Evolutionary conservation across 2,329 filamentous ascomycete genomes (phyloP).

Genomic region (Beauveria bassiana): DNA sequence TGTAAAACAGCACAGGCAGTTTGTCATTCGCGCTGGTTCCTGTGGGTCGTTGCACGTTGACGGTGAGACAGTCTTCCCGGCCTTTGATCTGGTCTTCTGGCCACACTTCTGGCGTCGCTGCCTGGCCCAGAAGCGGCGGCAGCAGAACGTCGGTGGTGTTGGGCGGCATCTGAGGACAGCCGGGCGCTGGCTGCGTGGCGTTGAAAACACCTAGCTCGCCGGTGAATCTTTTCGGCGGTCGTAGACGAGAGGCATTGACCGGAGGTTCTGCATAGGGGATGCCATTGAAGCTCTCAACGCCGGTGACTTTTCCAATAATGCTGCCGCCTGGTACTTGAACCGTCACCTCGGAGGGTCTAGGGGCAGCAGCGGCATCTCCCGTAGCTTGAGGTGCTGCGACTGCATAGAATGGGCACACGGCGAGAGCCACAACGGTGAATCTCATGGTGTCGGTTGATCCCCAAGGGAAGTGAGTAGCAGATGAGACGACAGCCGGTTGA

Average conservation of each 20-base stretch:
- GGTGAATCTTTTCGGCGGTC: constrained; percentile 44
- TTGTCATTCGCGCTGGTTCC: constrained; percentile 34
- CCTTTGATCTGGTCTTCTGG: constrained; percentile 21
- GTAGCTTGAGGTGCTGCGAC: too few species aligned
- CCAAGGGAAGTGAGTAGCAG: too few species aligned
- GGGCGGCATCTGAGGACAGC: constrained; percentile 50
- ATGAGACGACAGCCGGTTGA: too few species aligned
- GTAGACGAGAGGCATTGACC: constrained; percentile 42
- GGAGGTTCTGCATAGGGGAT: constrained; percentile 59
- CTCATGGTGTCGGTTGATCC: too few species aligned
- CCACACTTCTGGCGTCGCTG: background rate
- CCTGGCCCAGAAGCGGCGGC: background rate
- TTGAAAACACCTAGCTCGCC: constrained; percentile 26
- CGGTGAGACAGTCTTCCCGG: constrained; percentile 44
- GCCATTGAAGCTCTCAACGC: constrained; percentile 39
- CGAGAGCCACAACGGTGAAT: too few species aligned
- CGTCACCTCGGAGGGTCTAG: background rate
- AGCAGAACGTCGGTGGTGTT: background rate
- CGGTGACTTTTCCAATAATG: background rate
- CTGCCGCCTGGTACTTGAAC: background rate
- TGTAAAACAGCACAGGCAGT: constrained; percentile 50
- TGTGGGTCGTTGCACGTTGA: constrained; percentile 40
- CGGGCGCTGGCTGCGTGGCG: constrained; percentile 38
- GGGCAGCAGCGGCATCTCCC: too few species aligned
- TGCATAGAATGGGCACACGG: too few species aligned